Base-by-base conservation (phyloP, 257 asterid species). In the Solanum medicagineum region DNA sequence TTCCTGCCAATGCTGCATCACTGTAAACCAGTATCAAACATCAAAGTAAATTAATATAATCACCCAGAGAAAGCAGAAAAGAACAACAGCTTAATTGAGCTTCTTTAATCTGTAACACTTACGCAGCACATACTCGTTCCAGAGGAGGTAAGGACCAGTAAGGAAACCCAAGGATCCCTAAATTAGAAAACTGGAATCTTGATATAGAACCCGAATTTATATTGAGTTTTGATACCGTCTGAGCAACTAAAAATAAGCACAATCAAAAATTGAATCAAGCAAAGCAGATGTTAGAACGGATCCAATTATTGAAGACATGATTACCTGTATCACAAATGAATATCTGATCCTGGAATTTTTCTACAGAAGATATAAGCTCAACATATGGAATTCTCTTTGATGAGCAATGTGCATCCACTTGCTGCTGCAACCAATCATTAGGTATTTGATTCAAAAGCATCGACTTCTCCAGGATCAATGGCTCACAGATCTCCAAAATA, bases 81-180 rank as follows among this genome's bases (percentile, higher is more conserved):
- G 79, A 66, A 26, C 51, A 55, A 83, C 17, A 16, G 26, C 22
- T 17, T 24, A 51, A 22, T 36, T 19, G 51, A 79, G 63, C 19
- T 29, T 84, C 49, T 79, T 70, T 59, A 56, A 84, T 36, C 11
- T 14, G 71, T 44, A 42, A 51, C 81, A 89, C 97, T 91, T 90
- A 95, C 99, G 42, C 83, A 59, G 95, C 82, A 87, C 86, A 94
- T 69, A 92, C 95, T 74, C 87, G 87, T 88, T 95, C 99, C 84
- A 93, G 88, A 86, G 97, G 90, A 84, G 85, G 88, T 66, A 92
- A 74, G n/a, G 93, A 88, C 99, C 99, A 96, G 88, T 92, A 95
- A 81, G 99, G 98, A 87, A 96, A 92, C 84, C 99, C 99, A 87
- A 96, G 93, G 88, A 85, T 59, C 55, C 93, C 94, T 77, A 96